Conservation (phyloP, 148 eudicot genomes). For the Nyssa sinensis region DNA sequence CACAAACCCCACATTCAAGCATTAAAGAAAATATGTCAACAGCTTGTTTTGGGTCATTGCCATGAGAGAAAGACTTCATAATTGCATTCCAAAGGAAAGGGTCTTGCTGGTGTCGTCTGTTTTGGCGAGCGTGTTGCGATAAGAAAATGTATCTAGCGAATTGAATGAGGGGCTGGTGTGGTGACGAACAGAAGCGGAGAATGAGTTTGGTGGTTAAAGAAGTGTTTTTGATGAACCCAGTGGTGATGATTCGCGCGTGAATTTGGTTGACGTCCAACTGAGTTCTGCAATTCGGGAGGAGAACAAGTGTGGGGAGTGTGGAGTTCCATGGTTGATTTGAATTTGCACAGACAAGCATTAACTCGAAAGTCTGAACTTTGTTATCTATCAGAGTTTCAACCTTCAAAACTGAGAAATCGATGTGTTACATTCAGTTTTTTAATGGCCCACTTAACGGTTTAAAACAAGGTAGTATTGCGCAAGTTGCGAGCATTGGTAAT, state of each 20-base stretch:
- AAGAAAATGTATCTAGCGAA: constrained; percentile 61
- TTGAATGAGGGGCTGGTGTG: constrained; percentile 32
- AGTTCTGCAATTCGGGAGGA: constrained; percentile 54
- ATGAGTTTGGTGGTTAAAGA: constrained; percentile 61
- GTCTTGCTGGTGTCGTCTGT: constrained; percentile 18
- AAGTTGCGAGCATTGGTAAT: too few species aligned
- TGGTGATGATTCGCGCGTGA: constrained; percentile 62
- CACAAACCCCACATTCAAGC: constrained; percentile 54
- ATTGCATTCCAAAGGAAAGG: constrained; percentile 72
- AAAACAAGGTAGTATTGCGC: too few species aligned
- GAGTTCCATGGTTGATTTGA: constrained; percentile 64
- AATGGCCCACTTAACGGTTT: too few species aligned
- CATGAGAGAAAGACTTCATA: constrained; percentile 55
- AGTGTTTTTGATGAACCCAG: constrained; percentile 51
- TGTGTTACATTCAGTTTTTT: too few species aligned
- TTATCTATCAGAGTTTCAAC: too few species aligned
- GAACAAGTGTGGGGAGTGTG: constrained; percentile 34
- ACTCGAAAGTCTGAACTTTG: not conserved
- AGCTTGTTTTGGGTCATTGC: constrained; percentile 47
- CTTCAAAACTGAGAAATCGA: too few species aligned
- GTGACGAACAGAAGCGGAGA: constrained; percentile 49
- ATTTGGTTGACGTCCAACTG: constrained; percentile 55
- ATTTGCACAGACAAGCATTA: constrained; percentile 45
- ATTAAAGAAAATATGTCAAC: constrained; percentile 40
- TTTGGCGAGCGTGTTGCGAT: constrained; percentile 15